Evolutionary conservation across 2,329 filamentous ascomycete species (phyloP).

Genomic region (Simplicillium sp.): DNA sequence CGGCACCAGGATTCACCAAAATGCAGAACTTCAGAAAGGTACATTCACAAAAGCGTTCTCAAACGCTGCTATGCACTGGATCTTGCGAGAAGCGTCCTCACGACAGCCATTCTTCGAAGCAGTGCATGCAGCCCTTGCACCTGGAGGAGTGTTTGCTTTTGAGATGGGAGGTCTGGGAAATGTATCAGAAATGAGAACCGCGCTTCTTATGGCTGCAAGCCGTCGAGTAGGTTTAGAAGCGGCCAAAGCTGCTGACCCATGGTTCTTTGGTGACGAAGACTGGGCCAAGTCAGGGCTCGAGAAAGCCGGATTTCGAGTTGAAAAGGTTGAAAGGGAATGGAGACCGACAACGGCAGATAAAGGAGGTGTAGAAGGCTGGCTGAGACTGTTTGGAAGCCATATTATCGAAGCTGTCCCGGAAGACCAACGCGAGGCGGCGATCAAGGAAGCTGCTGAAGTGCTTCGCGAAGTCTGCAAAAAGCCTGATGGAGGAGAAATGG

Average conservation of each 20-base stretch:
- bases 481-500: conserved; percentile 45
- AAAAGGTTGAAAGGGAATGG: conserved; percentile 52
- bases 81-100: conserved; percentile 36
- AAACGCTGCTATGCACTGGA: conserved; percentile 60
- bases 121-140: conserved; percentile 40
- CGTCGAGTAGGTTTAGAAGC: conserved; percentile 39
- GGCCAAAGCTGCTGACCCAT: conserved; percentile 45
- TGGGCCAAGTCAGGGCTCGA: conserved; percentile 42
- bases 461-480: conserved; percentile 44
- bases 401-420: conserved; percentile 44
- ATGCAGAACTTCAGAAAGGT: conserved; percentile 23
- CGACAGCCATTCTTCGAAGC: conserved; percentile 42
- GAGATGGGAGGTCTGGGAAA: conserved; percentile 68
- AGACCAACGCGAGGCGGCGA: conserved; percentile 38
- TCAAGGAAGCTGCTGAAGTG: conserved; percentile 44
- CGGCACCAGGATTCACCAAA: conserved; percentile 27
- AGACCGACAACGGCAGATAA: conserved; percentile 49
- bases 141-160: conserved; percentile 51
- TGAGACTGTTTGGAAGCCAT: conserved; percentile 51
- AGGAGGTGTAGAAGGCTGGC: conserved; percentile 57
- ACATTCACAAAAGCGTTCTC: conserved; percentile 51
- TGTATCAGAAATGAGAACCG: conserved; percentile 51
- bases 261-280: conserved; percentile 61
- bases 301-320: conserved; percentile 37
- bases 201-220: conserved; percentile 43